Conservation (phyloP, 2,329 filamentous ascomycete genomes). For the Fusarium sp. region DNA sequence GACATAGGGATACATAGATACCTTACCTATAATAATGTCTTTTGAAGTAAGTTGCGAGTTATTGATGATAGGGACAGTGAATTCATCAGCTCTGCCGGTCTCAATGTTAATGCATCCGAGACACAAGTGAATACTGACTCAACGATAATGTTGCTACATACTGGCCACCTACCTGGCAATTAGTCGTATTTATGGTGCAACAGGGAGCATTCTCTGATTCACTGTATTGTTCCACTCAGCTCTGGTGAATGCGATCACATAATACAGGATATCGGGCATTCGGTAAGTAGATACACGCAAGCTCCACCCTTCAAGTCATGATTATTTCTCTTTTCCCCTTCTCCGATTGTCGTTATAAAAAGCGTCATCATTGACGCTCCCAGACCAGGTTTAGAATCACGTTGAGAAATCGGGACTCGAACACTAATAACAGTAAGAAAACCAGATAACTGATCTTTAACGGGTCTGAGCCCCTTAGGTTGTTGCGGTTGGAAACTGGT, state of each 20-base stretch:
- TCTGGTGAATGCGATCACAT: not conserved
- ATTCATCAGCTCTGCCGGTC: not conserved
- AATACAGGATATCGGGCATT: not conserved
- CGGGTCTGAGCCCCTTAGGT: slow-evolving; percentile 18
- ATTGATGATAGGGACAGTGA: not conserved
- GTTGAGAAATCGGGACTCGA: slow-evolving; percentile 2
- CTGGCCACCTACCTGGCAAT: not conserved
- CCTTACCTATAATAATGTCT: not conserved
- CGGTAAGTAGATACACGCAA: not conserved
- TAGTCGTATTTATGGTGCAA: not conserved
- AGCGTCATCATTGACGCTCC: not conserved
- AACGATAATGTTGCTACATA: not conserved
- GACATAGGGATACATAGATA: not conserved
- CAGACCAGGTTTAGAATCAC: slow-evolving; percentile 13
- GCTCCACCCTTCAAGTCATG: not conserved
- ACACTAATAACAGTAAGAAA: not conserved
- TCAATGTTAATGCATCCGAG: not conserved
- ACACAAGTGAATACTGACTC: not conserved
- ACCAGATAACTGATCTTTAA: slow-evolving; percentile 30
- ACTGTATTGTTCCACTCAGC: not conserved
- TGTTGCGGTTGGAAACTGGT: slow-evolving; percentile 8
- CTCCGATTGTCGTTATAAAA: not conserved
- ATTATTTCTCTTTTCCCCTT: not conserved
- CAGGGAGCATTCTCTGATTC: not conserved
- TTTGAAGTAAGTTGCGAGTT: not conserved